Percentiles rank a stretch among this genome's conserved stretches.
phyloP scores from a whole-genome alignment of 2,329 filamentous ascomycete species.

The Botrytis cinerea region DNA sequence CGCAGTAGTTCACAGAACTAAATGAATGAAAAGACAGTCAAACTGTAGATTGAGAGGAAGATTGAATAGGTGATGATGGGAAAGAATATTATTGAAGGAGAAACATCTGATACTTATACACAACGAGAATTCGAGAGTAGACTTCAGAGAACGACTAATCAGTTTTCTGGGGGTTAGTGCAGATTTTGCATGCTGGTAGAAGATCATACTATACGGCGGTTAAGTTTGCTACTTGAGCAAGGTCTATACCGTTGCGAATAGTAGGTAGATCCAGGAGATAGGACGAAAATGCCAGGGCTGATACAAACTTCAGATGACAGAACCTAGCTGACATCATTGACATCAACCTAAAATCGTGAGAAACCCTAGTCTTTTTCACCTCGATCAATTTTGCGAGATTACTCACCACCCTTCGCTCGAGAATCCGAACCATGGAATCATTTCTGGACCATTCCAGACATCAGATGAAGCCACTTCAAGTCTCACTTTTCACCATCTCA shows the following conservation, averaged over 20 bases:
- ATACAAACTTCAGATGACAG: conserved; percentile 18
- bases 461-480: conserved; percentile 17
- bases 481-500: conserved; percentile 9
- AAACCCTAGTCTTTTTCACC: neutral
- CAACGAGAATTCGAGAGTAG: neutral
- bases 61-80: conserved; percentile 9
- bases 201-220: conserved; percentile 22
- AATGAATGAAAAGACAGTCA: conserved; percentile 33
- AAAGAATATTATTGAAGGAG: neutral
- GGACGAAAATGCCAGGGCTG: conserved; percentile 5
- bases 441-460: conserved; percentile 8
- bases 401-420: neutral
- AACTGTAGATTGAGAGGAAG: conserved; percentile 19
- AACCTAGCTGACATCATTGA: neutral
- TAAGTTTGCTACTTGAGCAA: neutral
- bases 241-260: neutral
- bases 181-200: neutral
- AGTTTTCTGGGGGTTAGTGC: too few species aligned
- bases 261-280: neutral
- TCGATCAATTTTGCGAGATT: neutral
- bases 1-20: conserved; percentile 40
- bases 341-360: neutral
- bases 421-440: neutral
- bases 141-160: neutral
- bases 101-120: conserved; percentile 17